Conservation (phyloP, 2,329 filamentous ascomycete genomes). For the Scedosporium boydii region DNA sequence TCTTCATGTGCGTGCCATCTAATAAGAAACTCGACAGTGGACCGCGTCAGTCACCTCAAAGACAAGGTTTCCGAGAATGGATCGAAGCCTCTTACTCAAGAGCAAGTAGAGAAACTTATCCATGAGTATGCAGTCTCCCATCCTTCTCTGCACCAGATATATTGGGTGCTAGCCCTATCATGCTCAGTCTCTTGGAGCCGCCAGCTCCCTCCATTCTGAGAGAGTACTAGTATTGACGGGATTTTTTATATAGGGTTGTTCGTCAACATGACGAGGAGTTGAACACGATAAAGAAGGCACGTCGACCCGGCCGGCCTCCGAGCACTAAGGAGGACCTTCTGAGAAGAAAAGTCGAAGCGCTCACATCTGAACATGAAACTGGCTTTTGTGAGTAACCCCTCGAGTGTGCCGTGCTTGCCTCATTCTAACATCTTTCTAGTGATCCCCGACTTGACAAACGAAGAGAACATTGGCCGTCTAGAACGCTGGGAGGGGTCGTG, state of each 20-base stretch:
- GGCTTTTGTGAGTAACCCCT: slow-evolving; percentile 59
- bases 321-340: slow-evolving; percentile 69
- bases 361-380: slow-evolving; percentile 70
- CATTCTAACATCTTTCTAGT: slow-evolving; percentile 29
- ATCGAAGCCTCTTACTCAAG: slow-evolving; percentile 33
- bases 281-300: slow-evolving; percentile 52
- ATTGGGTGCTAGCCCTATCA: background rate
- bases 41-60: slow-evolving; percentile 59
- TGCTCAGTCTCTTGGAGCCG: background rate
- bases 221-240: background rate
- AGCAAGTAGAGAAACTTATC: slow-evolving; percentile 45
- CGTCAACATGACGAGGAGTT: slow-evolving; percentile 65
- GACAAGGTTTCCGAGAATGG: slow-evolving; percentile 42
- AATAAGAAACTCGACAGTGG: slow-evolving; percentile 34
- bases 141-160: background rate
- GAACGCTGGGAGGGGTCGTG: slow-evolving; percentile 75
- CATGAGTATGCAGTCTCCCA: slow-evolving; percentile 31
- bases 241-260: slow-evolving; percentile 38
- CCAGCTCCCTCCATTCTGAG: background rate
- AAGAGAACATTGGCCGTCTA: slow-evolving; percentile 55
- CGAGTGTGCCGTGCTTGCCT: background rate
- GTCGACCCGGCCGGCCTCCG: slow-evolving; percentile 70
- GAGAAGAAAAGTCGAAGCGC: slow-evolving; percentile 57
- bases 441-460: slow-evolving; percentile 65
- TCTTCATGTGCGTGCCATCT: background rate